Percentiles rank a stretch among this genome's conserved stretches.
Conservation (phyloP, 2,329 filamentous ascomycete species). For the Ascochyta pisi region DNA sequence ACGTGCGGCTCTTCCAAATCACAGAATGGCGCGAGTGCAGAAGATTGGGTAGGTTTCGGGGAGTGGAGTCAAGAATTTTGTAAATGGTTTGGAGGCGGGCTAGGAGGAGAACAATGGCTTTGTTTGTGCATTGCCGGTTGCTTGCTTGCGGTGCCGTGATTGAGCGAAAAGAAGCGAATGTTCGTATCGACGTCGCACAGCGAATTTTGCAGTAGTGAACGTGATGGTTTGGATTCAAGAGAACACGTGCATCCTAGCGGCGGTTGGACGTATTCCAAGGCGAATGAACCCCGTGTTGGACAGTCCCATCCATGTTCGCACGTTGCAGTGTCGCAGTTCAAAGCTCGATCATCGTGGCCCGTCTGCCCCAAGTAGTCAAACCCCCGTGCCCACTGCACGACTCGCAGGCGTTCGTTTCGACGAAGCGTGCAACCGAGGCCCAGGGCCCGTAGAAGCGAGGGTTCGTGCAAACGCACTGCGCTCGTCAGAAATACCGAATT, state of each 20-base stretch:
- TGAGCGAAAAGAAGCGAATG: too few species aligned
- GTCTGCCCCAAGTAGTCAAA: background rate
- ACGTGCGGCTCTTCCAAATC: slow-evolving; percentile 14
- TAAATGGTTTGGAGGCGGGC: background rate
- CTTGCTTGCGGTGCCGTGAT: too few species aligned
- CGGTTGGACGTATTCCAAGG: background rate
- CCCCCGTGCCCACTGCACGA: background rate
- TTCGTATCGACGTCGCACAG: too few species aligned
- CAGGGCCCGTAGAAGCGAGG: background rate
- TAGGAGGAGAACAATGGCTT: background rate
- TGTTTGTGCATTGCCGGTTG: background rate
- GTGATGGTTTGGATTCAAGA: too few species aligned
- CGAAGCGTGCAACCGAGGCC: background rate
- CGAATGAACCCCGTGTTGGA: background rate
- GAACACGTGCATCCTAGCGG: too few species aligned
- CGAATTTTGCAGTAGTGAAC: too few species aligned
- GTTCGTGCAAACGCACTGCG: background rate
- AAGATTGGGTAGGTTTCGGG: background rate
- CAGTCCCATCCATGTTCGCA: too few species aligned
- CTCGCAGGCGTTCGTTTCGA: background rate
- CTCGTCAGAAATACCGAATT: slow-evolving; percentile 1
- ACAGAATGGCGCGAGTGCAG: background rate
- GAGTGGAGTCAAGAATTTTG: background rate
- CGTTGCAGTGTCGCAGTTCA: background rate
- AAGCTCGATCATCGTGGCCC: background rate